phyloP scores from a whole-genome alignment of 2,329 filamentous ascomycete genomes.

The Clonostachys sp. region DNA sequence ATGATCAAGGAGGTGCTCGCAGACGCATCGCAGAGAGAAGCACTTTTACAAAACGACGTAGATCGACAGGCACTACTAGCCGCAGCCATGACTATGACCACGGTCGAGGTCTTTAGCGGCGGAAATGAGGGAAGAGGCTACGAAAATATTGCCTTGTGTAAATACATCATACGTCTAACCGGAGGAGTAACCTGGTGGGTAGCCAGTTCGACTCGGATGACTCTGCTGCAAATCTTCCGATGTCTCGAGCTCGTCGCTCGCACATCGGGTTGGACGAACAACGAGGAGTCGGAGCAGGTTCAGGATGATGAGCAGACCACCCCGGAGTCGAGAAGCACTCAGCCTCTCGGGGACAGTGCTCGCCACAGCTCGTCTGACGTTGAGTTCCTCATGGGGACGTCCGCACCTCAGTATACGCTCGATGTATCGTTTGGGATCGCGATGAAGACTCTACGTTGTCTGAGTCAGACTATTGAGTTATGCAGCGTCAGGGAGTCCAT shows the following conservation, averaged over 20 bases:
- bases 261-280: neutral
- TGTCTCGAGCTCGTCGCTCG: neutral
- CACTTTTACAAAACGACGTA: neutral
- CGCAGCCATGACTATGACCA: neutral
- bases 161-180: neutral
- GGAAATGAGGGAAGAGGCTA: neutral
- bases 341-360: neutral
- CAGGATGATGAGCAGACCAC: neutral
- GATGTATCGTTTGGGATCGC: neutral
- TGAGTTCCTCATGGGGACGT: neutral
- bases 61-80: neutral
- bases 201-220: neutral
- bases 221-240: neutral
- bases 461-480: neutral
- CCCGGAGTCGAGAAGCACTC: neutral
- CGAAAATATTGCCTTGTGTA: neutral
- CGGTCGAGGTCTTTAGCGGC: conserved; percentile 1
- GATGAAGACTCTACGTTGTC: neutral
- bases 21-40: neutral
- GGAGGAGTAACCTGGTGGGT: neutral
- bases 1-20: no score
- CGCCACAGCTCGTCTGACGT: neutral
- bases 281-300: neutral
- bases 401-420: neutral
- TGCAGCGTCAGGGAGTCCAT: neutral